Evolutionary conservation across 768 basidiomycete genomes (phyloP).

Genomic region (Arthromyces matolae): DNA sequence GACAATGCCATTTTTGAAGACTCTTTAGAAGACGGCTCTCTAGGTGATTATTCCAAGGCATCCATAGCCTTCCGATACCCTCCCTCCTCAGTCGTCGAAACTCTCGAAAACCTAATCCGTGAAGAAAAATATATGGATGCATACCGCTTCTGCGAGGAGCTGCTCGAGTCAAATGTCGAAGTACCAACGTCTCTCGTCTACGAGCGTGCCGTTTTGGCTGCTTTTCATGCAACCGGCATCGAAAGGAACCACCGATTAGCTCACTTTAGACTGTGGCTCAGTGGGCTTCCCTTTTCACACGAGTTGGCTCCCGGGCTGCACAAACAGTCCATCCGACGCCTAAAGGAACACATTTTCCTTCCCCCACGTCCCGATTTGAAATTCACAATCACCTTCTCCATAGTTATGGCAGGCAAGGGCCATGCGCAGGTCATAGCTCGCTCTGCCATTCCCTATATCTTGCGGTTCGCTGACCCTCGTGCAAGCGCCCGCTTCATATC

Average conservation of each 20-base stretch:
- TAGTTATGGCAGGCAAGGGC: constrained; percentile 37
- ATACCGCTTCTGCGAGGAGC: constrained; percentile 28
- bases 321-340: too few relatives aligned
- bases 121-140: constrained; percentile 25
- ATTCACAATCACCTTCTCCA: constrained; percentile 27
- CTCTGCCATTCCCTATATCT: constrained; percentile 33
- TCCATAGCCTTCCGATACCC: not conserved
- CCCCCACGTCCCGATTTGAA: too few relatives aligned
- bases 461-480: constrained; percentile 37
- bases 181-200: constrained; percentile 29
- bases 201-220: constrained; percentile 24
- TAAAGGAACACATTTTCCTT: constrained; percentile 15
- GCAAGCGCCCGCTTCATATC: constrained; percentile 37
- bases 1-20: constrained; percentile 35
- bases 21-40: constrained; percentile 17
- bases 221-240: constrained; percentile 10
- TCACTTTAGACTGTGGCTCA: constrained; percentile 29
- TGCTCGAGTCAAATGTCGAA: constrained; percentile 23
- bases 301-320: too few relatives aligned
- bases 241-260: constrained; percentile 10
- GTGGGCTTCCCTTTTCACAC: constrained; percentile 27
- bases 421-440: constrained; percentile 22
- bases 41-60: constrained; percentile 20
- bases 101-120: constrained; percentile 22
- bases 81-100: constrained; percentile 10